Percentiles rank a stretch among this genome's conserved stretches.
Conservation (phyloP, 495 filamentous ascomycete genomes). For the Apiosordaria backusii region DNA sequence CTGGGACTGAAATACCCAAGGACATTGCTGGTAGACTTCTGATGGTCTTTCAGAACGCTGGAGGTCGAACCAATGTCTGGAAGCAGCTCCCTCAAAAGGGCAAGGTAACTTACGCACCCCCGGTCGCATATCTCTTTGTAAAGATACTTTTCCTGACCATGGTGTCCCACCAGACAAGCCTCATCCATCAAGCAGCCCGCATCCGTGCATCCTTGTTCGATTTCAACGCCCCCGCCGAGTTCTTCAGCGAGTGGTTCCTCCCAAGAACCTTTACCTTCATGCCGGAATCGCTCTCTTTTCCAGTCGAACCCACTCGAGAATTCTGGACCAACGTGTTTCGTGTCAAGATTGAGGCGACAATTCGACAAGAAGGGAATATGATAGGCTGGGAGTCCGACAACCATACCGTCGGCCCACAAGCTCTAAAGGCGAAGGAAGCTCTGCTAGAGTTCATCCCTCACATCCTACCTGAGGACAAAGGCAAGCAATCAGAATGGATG, state of each 20-base stretch:
- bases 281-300: slow-evolving; percentile 31
- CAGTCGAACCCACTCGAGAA: slow-evolving; percentile 36
- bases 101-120: slow-evolving; percentile 28
- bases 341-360: slow-evolving; percentile 39
- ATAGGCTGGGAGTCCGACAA: slow-evolving; percentile 37
- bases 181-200: slow-evolving; percentile 26
- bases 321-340: slow-evolving; percentile 35
- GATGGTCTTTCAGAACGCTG: slow-evolving; percentile 33
- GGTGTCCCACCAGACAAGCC: too few species aligned
- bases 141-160: too few species aligned
- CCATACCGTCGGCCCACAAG: slow-evolving; percentile 31
- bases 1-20: slow-evolving; percentile 12
- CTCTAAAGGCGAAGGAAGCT: slow-evolving; percentile 34
- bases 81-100: slow-evolving; percentile 20
- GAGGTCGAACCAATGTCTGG: slow-evolving; percentile 31
- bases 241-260: slow-evolving; percentile 21
- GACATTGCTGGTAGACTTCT: slow-evolving; percentile 32
- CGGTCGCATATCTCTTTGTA: too few species aligned
- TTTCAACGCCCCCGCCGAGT: slow-evolving; percentile 27
- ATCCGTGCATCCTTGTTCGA: slow-evolving; percentile 37
- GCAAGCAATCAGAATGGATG: slow-evolving; percentile 8
- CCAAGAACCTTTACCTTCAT: slow-evolving; percentile 34
- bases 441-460: slow-evolving; percentile 32
- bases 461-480: slow-evolving; percentile 28
- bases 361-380: slow-evolving; percentile 34